Evolutionary conservation across 768 basidiomycete genomes (phyloP), one percentile per base, ranked within the genome.

Genomic region (Mycena amicta): DNA sequence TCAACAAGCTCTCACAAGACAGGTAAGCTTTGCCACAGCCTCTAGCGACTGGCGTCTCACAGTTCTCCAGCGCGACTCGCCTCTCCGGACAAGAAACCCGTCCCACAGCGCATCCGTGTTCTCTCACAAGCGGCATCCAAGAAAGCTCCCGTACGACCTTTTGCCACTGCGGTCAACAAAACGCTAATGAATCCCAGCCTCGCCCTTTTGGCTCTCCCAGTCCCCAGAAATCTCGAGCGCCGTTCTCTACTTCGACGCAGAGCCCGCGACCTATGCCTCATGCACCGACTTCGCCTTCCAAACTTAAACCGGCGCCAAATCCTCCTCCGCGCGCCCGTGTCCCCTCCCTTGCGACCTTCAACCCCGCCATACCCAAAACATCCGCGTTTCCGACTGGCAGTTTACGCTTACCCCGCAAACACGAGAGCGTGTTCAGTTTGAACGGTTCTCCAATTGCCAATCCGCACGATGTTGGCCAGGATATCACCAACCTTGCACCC

Each of bases 381-480:
- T 83, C 83, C 46, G 75, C 70, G 58, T 88, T 75, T 63, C 84
- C 85, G 30, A 67, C 76, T 41, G 71, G 80, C 18, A 69, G 79
- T 3, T 75, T 87, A 47, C 85, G 91, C 25, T 77, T 87, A 68
- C 88, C 90, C 12, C 83, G 88, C 40, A 83, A 79, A 62, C 84
- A 91, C 66, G 92, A 94, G 71, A 85, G 79, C 66, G 84, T 93
- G 83, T 78, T 93, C 50, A 90, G 90, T 66, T 72, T 89, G 20
- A 93, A 94, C 59, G 92, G 92, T 3, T 92, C 90, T 0, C 92
- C 92, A 0, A 78, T 93, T 18, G 84, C 86, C 18, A 92, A 92
- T 68, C 90, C 91, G 1, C 89, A 87, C 66, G 78, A 85, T 4
- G 58, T 83, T 63, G 87, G 86, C 20, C 40, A 72, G 71, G 43